phyloP scores from a whole-genome alignment of 169 alveolate species.

The Plasmodium reichenowi region DNA sequence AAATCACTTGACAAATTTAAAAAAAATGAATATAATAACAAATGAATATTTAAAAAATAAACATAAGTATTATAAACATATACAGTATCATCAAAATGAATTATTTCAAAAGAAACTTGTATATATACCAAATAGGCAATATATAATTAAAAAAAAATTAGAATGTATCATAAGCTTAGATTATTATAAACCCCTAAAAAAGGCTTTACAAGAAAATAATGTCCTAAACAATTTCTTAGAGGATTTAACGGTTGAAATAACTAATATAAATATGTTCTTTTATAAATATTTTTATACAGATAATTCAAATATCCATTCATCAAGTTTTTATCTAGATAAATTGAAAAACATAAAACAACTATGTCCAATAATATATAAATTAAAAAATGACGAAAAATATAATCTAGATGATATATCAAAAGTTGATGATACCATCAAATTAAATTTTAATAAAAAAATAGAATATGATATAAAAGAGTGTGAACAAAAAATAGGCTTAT shows the following conservation, averaged over 20 bases:
- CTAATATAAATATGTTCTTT: constrained; percentile 29
- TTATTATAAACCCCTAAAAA: constrained; percentile 39
- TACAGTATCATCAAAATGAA: constrained; percentile 47
- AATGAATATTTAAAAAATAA: constrained; percentile 13
- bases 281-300: constrained; percentile 43
- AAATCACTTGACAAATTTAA: constrained; percentile 40
- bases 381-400: constrained; percentile 31
- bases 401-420: constrained; percentile 23
- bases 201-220: constrained; percentile 31
- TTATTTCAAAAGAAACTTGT: constrained; percentile 31
- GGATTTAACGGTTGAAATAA: constrained; percentile 22
- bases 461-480: constrained; percentile 38
- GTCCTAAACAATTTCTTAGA: constrained; percentile 30
- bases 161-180: constrained; percentile 50
- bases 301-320: constrained; percentile 56
- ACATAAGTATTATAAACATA: constrained; percentile 27
- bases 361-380: constrained; percentile 51
- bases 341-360: constrained; percentile 20
- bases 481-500: constrained; percentile 51
- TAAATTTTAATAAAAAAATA: not conserved
- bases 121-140: constrained; percentile 50
- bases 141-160: constrained; percentile 42
- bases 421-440: constrained; percentile 27
- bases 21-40: constrained; percentile 23
- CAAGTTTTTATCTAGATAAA: constrained; percentile 42